Evolutionary conservation across 208 protist species (phyloP), one percentile per base, ranked within the genome.

Genomic region (Leishmania mexicana): DNA sequence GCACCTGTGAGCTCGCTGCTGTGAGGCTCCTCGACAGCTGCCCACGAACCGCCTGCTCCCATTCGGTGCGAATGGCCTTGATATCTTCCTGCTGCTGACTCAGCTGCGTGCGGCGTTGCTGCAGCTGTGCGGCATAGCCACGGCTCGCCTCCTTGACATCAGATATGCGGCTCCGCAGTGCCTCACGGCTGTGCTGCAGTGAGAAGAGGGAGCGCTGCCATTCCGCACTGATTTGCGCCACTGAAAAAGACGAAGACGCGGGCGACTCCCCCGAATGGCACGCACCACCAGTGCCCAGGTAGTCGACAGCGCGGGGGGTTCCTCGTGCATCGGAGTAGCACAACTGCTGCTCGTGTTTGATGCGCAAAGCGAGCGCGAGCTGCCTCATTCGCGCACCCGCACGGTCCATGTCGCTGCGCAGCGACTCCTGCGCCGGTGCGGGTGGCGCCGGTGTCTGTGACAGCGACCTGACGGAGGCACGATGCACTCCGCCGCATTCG

Each of bases 11-110:
- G 47, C 60, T 73, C 11, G 74, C 38, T 49, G 53, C 24, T 1
- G 83, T 83, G 7, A 86, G 57, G 75, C 83, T 83, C 1, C 49
- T 51, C n/a, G 83, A 81, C 54, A 86, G 78, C 67, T 86, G 65
- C 28, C 57, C 10, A 6, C 83, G 83, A 42, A 80, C 42, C 8
- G 42, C 35, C 47, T 65, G 49, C 67, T 86, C 83, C 83, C 83
- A 86, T 8, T 79, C 78, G 1, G 49, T 42, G 3, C 83, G 74
- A 67, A 83, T 40, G 0, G 38, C 28, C 28, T 51, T 72, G 51
- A 76, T 75, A 8, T 21, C 11, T 5, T 82, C 78, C 7, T 68
- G 83, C 42, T 80, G 78, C 74, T 76, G 60, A 2, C n/a, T 49
- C 0, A 80, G 42, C 24, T 75, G 65, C 1, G 57, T 57, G 19